Conservation (phyloP, 306 rosid genomes). For the Prunus armeniaca region DNA sequence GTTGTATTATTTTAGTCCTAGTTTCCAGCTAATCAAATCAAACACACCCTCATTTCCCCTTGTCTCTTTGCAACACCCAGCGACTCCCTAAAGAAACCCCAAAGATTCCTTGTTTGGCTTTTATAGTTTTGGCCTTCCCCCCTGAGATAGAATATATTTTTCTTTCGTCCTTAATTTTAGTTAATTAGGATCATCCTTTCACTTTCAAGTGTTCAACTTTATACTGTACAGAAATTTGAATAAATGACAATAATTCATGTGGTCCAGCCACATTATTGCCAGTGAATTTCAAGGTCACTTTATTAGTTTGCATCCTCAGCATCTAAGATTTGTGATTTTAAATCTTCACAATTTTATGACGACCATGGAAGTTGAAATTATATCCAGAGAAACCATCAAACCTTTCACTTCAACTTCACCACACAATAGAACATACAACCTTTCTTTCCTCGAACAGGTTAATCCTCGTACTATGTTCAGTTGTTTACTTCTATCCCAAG, state of each 20-base stretch:
- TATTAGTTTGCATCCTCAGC: no score
- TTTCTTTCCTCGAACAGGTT: slow-evolving; percentile 39
- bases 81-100: background rate
- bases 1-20: no score
- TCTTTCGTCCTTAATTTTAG: background rate
- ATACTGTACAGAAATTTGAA: background rate
- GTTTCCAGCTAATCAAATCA: no score
- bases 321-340: background rate
- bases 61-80: background rate
- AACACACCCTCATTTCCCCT: no score
- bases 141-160: no score
- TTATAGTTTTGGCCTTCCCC: background rate
- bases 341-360: background rate
- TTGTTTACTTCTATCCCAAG: slow-evolving; percentile 41
- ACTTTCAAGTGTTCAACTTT: background rate
- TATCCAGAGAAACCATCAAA: slow-evolving; percentile 47
- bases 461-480: slow-evolving; percentile 17
- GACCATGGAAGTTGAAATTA: slow-evolving; percentile 18
- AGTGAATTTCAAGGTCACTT: background rate
- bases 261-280: background rate
- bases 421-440: slow-evolving; percentile 19
- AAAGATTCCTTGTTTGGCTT: background rate
- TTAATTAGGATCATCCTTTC: background rate
- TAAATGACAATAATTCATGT: background rate
- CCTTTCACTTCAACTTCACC: slow-evolving; percentile 50